phyloP scores from a whole-genome alignment of 208 protist genomes.

The Leishmania tarentolae region DNA sequence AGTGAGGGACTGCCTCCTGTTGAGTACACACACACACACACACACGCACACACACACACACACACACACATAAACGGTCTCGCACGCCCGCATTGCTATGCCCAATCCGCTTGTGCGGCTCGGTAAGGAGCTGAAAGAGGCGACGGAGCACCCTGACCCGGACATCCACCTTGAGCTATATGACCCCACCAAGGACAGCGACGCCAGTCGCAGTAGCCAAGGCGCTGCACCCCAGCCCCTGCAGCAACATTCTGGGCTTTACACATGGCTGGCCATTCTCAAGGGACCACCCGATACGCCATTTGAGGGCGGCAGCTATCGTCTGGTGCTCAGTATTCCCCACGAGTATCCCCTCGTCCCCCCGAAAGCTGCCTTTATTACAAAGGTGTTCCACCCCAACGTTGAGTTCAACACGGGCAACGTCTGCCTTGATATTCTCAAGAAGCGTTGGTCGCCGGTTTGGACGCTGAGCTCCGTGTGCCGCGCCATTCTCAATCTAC shows the following conservation, averaged over 20 bases:
- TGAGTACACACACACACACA: neutral
- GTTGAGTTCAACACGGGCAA: constrained; percentile 85
- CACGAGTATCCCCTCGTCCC: constrained; percentile 89
- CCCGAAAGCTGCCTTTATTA: constrained; percentile 75
- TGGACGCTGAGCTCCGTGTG: constrained; percentile 91
- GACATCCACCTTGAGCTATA: constrained; percentile 56
- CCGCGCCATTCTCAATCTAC: constrained; percentile 72
- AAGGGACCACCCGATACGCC: constrained; percentile 77
- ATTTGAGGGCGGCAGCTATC: constrained; percentile 76
- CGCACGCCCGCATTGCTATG: constrained; percentile 21
- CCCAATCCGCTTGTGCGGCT: constrained; percentile 51
- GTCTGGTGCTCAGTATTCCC: constrained; percentile 66
- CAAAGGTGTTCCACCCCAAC: constrained; percentile 92
- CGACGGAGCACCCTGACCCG: constrained; percentile 39
- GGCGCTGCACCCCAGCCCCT: neutral
- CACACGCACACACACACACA: neutral
- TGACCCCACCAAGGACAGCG: constrained; percentile 12
- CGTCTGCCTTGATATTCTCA: constrained; percentile 93
- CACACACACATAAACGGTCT: too few relatives aligned
- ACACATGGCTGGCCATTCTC: constrained; percentile 69
- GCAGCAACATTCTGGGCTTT: constrained; percentile 31
- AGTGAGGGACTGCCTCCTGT: neutral
- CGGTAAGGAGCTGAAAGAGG: constrained; percentile 63
- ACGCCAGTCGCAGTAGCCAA: neutral
- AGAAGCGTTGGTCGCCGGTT: constrained; percentile 86